Evolutionary conservation across 2,329 filamentous ascomycete species (phyloP).

Genomic region (Epichloe baconii): DNA sequence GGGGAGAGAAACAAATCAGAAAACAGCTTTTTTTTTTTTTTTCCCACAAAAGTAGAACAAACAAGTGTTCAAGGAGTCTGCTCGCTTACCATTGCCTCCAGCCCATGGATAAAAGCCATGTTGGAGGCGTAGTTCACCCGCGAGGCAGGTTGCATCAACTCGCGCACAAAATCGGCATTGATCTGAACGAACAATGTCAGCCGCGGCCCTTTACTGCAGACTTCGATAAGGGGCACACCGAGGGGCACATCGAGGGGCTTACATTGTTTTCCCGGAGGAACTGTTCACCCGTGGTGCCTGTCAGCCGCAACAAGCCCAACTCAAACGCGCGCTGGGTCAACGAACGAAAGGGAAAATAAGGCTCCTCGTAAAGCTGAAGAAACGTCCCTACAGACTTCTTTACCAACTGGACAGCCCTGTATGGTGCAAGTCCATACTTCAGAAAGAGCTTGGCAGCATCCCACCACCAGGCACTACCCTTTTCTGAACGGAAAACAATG

Average conservation of each 20-base stretch:
- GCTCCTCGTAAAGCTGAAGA: constrained; percentile 64
- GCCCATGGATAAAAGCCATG: constrained; percentile 68
- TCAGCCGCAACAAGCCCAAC: constrained; percentile 52
- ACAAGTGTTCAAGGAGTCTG: not conserved
- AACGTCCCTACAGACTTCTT: constrained; percentile 60
- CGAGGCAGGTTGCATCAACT: constrained; percentile 82
- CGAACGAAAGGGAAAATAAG: constrained; percentile 72
- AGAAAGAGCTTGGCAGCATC: constrained; percentile 66
- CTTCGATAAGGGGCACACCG: too few relatives aligned
- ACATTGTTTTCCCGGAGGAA: constrained; percentile 51
- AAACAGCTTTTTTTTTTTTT: not conserved
- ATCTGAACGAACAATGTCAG: constrained; percentile 30
- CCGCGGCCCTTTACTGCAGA: not conserved
- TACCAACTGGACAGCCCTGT: constrained; percentile 60
- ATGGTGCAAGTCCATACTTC: constrained; percentile 72
- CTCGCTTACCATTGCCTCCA: constrained; percentile 63
- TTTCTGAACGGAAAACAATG: constrained; percentile 56
- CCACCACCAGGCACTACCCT: constrained; percentile 59
- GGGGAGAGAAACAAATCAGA: not conserved
- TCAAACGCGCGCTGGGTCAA: constrained; percentile 56
- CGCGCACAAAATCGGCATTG: constrained; percentile 51
- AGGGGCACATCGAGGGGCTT: not conserved
- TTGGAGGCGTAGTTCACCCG: constrained; percentile 94
- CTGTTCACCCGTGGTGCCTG: constrained; percentile 59
- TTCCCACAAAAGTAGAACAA: not conserved